Evolutionary conservation across 331 rosid genomes (phyloP).

Genomic region (Erythrophleum ivorense): DNA sequence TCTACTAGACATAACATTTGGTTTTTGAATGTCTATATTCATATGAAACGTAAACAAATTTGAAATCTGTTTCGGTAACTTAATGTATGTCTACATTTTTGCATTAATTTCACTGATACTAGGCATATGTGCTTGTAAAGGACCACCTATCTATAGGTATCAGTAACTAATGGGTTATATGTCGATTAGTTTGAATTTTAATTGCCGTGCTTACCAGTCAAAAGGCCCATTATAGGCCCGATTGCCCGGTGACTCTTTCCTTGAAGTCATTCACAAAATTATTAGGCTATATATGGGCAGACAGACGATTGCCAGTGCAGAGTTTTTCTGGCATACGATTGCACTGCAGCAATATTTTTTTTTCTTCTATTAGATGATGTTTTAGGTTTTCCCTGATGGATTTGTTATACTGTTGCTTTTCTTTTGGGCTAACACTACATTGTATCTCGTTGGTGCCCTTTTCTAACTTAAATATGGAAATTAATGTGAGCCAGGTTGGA

Average conservation of each 20-base stretch:
- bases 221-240: not conserved
- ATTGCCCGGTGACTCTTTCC: not conserved
- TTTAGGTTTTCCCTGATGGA: slow-evolving; percentile 4
- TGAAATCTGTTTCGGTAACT: not conserved
- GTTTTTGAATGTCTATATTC: not conserved
- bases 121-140: slow-evolving; percentile 29
- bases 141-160: not conserved
- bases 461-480: slow-evolving; percentile 23
- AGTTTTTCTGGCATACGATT: slow-evolving; percentile 18
- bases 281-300: slow-evolving; percentile 20
- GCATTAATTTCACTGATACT: slow-evolving; percentile 2
- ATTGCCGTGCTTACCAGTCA: not conserved
- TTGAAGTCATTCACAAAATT: not conserved
- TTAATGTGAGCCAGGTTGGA: slow-evolving; percentile 64
- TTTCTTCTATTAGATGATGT: not conserved
- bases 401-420: slow-evolving; percentile 10
- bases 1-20: not conserved
- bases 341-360: slow-evolving; percentile 9
- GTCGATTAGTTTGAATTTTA: slow-evolving; percentile 4
- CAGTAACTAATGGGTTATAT: slow-evolving; percentile 4
- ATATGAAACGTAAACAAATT: not conserved
- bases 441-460: not conserved
- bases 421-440: slow-evolving; percentile 16
- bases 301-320: slow-evolving; percentile 30
- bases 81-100: not conserved